Evolutionary conservation across 2,329 filamentous ascomycete species (phyloP).

Genomic region (Aspergillus sp.): DNA sequence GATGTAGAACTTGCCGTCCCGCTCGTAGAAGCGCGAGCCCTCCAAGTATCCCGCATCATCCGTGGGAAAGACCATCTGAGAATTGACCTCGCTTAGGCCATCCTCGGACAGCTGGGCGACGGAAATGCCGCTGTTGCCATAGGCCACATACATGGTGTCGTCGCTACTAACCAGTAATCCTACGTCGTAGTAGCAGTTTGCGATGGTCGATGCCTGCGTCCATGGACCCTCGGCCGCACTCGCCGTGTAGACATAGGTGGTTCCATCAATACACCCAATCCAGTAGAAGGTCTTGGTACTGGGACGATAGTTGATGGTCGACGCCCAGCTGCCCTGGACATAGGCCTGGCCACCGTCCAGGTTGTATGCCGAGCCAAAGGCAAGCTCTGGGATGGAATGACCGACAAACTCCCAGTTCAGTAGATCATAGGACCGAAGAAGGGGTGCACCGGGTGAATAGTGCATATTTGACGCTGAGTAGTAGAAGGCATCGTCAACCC

Average conservation of each 20-base stretch:
- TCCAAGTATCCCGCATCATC: constrained; percentile 47
- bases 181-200: constrained; percentile 57
- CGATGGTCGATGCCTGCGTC: constrained; percentile 38
- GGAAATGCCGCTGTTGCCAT: constrained; percentile 50
- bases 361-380: constrained; percentile 51
- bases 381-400: constrained; percentile 47
- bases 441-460: constrained; percentile 57
- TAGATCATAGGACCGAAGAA: constrained; percentile 56
- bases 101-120: constrained; percentile 55
- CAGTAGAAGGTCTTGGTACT: constrained; percentile 55
- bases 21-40: constrained; percentile 58
- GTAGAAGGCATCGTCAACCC: constrained; percentile 52
- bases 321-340: constrained; percentile 57
- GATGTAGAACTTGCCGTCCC: constrained; percentile 57
- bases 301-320: constrained; percentile 52
- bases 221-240: constrained; percentile 44
- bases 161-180: constrained; percentile 55
- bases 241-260: constrained; percentile 56
- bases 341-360: constrained; percentile 49
- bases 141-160: constrained; percentile 59
- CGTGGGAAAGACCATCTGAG: constrained; percentile 45
- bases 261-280: constrained; percentile 55
- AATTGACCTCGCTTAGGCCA: constrained; percentile 46
- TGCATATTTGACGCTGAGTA: constrained; percentile 58
- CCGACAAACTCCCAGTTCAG: constrained; percentile 51